Evolutionary conservation across 2,329 filamentous ascomycete species (phyloP), one percentile per base, ranked within the genome.

Genomic region (Sporothrix pallida): DNA sequence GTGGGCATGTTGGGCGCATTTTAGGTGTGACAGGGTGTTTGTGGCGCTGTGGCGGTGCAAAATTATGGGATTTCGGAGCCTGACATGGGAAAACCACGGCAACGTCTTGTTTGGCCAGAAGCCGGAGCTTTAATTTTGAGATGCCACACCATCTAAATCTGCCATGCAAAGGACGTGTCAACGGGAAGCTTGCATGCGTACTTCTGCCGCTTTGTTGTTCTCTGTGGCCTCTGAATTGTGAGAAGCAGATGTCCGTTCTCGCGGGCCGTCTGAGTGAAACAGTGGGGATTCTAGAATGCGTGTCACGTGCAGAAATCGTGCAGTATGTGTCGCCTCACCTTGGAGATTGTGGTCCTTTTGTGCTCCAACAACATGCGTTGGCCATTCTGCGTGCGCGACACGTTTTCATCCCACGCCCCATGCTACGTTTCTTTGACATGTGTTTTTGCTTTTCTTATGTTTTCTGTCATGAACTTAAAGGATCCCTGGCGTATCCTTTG

Each of bases 21-120:
- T 48, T 48, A 7, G 31, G 31, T 37, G 31, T 37, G 31, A 37
- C 46, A 48, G 15, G 46, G 46, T 12, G 54, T 26, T 2, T 48
- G 67, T 69, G 67, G 67, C 67, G 67, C n/a, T 69, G 67, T 69
- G 67, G 48, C 67, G 67, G 67, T 69, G 67, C 67, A 69, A 23
- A 46, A 6, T 13, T 52, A 68, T 52, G 65, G 65, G 23, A 37
- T n/a, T 68, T 31, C 62, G 8, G 62, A 37, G 42, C 62, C 42
- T 23, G 20, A 67, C 46, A 23, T 42, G 26, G 31, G 23, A 54
- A 42, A 69, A 23, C 67, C 67, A 60, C 17, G 46, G 62, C 62
- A 67, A 67, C 62, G 62, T 48, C 48, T 26, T 26, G 37, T 63
- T 46, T 63, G 60, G 60, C 23, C 13, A 3, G 26, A 26, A 37